Conservation (phyloP, 768 basidiomycete species). For the Boletus subparvulus region DNA sequence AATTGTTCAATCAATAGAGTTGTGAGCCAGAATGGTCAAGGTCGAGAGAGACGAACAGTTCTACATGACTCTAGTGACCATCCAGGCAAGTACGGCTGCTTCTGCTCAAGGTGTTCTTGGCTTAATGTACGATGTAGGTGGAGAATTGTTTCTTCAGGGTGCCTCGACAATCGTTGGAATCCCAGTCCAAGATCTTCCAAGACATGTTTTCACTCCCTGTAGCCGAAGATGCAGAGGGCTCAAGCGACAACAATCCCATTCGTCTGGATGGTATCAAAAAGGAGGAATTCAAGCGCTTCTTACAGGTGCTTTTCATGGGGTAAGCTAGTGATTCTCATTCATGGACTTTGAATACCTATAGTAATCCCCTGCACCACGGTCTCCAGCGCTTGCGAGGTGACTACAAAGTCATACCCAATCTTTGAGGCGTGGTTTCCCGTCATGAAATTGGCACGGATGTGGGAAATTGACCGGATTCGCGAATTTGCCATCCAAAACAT, state of each 20-base stretch:
- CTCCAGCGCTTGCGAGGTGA: background rate
- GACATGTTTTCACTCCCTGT: slow-evolving; percentile 27
- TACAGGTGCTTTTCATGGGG: slow-evolving; percentile 23
- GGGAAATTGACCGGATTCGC: slow-evolving; percentile 35
- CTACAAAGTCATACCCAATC: background rate
- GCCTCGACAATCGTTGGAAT: slow-evolving; percentile 23
- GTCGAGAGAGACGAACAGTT: slow-evolving; percentile 7
- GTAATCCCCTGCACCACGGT: background rate
- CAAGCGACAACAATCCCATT: slow-evolving; percentile 23
- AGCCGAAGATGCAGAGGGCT: slow-evolving; percentile 16
- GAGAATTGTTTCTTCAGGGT: slow-evolving; percentile 29
- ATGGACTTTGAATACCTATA: background rate
- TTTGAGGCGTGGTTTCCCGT: slow-evolving; percentile 38
- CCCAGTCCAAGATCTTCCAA: slow-evolving; percentile 25
- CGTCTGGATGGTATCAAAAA: slow-evolving; percentile 21
- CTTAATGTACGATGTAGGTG: slow-evolving; percentile 19
- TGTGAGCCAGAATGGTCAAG: background rate
- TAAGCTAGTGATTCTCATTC: background rate
- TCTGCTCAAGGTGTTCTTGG: background rate
- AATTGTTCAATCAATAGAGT: too few relatives aligned
- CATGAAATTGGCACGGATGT: slow-evolving; percentile 40
- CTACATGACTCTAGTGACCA: slow-evolving; percentile 21
- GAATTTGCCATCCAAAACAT: slow-evolving; percentile 31
- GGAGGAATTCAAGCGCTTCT: slow-evolving; percentile 26
- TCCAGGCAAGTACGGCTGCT: slow-evolving; percentile 1